Base-by-base conservation (phyloP, 2,329 filamentous ascomycete genomes). In the Colletotrichum scovillei region DNA sequence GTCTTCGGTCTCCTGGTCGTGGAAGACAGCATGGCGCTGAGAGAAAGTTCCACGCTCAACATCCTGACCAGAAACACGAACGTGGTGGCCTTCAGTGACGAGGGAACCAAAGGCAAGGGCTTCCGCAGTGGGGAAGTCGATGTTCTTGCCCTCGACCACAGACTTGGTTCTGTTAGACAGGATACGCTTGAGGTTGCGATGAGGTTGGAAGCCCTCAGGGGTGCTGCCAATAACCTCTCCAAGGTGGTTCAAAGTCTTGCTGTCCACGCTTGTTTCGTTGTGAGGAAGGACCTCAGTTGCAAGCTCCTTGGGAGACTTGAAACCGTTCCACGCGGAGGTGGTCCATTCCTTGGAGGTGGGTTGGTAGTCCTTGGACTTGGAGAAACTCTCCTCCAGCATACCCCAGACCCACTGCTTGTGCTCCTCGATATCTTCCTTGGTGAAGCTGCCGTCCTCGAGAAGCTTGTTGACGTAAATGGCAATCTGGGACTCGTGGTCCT, bases 371-470 rank as follows among this genome's bases (percentile, higher is more conserved):
- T 97, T 98, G 85, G 95, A 98, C 85, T 96, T 95, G 79, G 95
- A 90, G 84, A 98, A 99, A 86, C 95, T 98, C 84, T 98, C 96
- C 81, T 98, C 96, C 71, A 99, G 89, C 95, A 98, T 98, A 75
- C 94, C 94, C 97, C 96, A 99, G 73, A 98, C 97, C 97, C 97
- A 99, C 84, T 97, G 94, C 90, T 97, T 98, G 89, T 99, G 97
- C 88, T 99, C 97, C 72, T 99, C 96, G 74, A 99, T 93, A 81
- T 99, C 97, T 79, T 97, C 95, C 87, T 98, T 96, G 77, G 94
- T 98, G 86, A 99, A 99, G 67, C 94, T 97, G 78, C 95, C 95
- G 80, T 98, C 95, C 75, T 95, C 89, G 56, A 98, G 88, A 67
- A 99, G 92, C 88, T 98, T 94, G 80, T 97, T 91, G 77, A 97